Base-by-base conservation (phyloP, 164 flowering plant genomes). In the Kalanchoe fedtschenkoi region DNA sequence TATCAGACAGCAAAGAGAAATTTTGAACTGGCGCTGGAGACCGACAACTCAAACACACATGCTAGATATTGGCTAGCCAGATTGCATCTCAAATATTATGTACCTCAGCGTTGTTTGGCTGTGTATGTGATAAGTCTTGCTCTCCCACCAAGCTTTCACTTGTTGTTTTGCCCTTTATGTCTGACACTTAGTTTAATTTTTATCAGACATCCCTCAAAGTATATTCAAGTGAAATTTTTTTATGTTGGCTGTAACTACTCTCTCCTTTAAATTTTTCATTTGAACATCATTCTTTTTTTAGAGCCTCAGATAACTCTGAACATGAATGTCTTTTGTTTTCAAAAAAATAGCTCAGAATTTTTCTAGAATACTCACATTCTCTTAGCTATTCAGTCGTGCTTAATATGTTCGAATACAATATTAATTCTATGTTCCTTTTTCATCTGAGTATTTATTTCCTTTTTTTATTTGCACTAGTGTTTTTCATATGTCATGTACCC, bases 11-110 rank as follows among this genome's bases (percentile, higher is more conserved):
- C 99, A 62, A 93, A 88, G 70, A 95, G 88, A 68, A 84, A 84
- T 44, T 93, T 93, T 75, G 99, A 93, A 70, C 70, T 93, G 84
- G 97, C 99, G 66, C 69, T 93, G 66, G 96, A 88, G 73, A 87
- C 69, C 51, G 99, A 93, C 74, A 90, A 87, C 68, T 72, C 76
- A 30, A 90, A 88, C 66, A 83, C 93, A 16, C 90, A 83, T 72
- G 97, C 97, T 4, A 80, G 96, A 70, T 90, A 80, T 62, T 90
- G 97, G 97, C 68, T 93, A 64, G 69, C 89, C 69, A 85, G 72
- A 68, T 63, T 93, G 75, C 99, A 93, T 73, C 61, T 90, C 66
- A 88, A 87, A 34, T 90, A 90, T 75, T 91, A 88, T 66, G 86
- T 75, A 28, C 99, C 99, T 34, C 95, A 92, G 56, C 85, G 83